phyloP scores from a whole-genome alignment of 805 yeast genomes.

The Hanseniaspora pseudoguilliermondii region DNA sequence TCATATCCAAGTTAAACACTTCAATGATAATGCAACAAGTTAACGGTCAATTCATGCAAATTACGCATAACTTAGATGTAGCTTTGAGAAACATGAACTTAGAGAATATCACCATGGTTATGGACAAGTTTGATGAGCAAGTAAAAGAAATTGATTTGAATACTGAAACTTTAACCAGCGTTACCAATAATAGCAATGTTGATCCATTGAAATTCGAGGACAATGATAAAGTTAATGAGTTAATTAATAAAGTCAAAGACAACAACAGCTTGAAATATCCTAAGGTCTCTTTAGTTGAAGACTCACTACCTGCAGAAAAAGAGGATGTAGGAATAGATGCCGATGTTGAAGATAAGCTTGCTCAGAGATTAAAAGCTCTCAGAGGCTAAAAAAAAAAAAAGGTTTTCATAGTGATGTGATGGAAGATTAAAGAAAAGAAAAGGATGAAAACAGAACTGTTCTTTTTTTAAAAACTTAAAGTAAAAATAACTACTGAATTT shows the following conservation, averaged over 20 bases:
- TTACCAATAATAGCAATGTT: conserved; percentile 8
- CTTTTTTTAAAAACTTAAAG: too few relatives aligned
- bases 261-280: conserved; percentile 11
- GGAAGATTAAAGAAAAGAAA: too few relatives aligned
- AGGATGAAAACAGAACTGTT: too few relatives aligned
- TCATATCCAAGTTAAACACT: conserved; percentile 89
- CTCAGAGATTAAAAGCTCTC: conserved; percentile 79
- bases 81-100: conserved; percentile 93
- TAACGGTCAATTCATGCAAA: conserved; percentile 85
- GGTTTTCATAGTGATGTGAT: too few relatives aligned
- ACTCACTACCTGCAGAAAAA: conserved; percentile 71
- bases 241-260: conserved; percentile 11
- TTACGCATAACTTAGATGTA: conserved; percentile 89
- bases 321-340: conserved; percentile 40
- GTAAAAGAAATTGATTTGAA: conserved; percentile 93
- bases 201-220: conserved; percentile 12
- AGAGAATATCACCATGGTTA: conserved; percentile 80
- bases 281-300: conserved; percentile 94
- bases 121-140: conserved; percentile 94
- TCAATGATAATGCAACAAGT: conserved; percentile 97
- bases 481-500: too few relatives aligned
- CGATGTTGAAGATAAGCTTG: conserved; percentile 75
- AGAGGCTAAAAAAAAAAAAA: conserved; percentile 30
- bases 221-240: conserved; percentile 11
- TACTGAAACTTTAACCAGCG: conserved; percentile 29